Evolutionary conservation across 1,284 basidiomycete species (phyloP).

Genomic region (Ceratobasidium sp.): DNA sequence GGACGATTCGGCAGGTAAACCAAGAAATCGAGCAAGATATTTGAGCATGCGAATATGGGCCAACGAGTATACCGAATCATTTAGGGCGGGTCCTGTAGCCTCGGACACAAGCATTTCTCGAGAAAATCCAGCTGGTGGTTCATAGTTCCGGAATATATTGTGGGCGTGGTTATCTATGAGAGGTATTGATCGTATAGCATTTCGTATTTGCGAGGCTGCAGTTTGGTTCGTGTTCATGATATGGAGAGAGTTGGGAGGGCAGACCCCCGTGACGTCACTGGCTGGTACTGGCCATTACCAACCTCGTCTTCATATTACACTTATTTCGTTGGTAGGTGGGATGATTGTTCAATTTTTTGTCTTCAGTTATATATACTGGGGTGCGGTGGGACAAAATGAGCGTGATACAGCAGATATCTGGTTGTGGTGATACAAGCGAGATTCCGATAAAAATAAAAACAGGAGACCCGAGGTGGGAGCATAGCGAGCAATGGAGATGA

Average conservation of each 20-base stretch:
- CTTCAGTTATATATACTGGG: not conserved
- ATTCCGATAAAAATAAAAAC: not conserved
- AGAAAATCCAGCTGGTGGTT: slow-evolving; percentile 60
- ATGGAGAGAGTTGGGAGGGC: not conserved
- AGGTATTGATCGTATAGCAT: slow-evolving; percentile 51
- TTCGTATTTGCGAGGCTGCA: not conserved
- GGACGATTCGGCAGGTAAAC: slow-evolving; percentile 47
- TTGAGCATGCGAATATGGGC: slow-evolving; percentile 67
- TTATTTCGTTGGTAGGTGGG: no score
- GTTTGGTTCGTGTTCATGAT: not conserved
- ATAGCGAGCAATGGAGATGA: not conserved
- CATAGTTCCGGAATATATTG: slow-evolving; percentile 65
- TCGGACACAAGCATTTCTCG: slow-evolving; percentile 75
- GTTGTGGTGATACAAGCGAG: not conserved
- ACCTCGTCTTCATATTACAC: no score
- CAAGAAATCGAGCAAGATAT: slow-evolving; percentile 65
- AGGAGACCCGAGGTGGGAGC: not conserved
- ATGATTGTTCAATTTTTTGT: not conserved
- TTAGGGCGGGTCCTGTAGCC: slow-evolving; percentile 64
- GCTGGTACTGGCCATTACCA: not conserved
- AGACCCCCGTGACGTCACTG: not conserved
- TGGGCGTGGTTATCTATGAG: slow-evolving; percentile 81
- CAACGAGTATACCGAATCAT: slow-evolving; percentile 67
- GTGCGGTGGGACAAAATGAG: not conserved
- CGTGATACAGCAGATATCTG: not conserved